Evolutionary conservation across 164 flowering plant genomes (phyloP), one percentile per base, ranked within the genome.

Genomic region (Annona cherimola): DNA sequence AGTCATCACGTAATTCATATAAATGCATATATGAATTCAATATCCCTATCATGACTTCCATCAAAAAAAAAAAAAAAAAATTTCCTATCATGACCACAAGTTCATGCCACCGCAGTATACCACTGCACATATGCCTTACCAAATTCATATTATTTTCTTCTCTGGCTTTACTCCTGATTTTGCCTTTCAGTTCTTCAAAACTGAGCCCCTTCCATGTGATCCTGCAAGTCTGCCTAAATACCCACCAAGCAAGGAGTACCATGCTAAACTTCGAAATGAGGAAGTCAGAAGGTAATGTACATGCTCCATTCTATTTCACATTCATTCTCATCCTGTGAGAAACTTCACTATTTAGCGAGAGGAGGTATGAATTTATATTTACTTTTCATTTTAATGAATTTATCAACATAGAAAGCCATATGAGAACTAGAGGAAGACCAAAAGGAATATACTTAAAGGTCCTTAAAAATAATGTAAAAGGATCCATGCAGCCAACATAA

Each of bases 141-240:
- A 26, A 26, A 0, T 26, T 26, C 35, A 16, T 6, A 50, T 50
- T 50, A 16, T 50, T 50, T 50, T 50, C 57, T 26, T 26, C 35
- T 26, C 57, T 50, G 14, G 57, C 11, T 50, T 50, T 2, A 50
- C 14, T 50, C 42, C 41, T 64, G 67, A 16, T 3, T 71, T 12
- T 39, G 68, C 65, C 77, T 69, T 76, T 14, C 86, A 95, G 99
- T 95, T 93, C 82, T 93, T 95, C 74, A 81, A 88, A 40, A 82
- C 85, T 26, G 86, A 82, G 71, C 99, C 99, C 61, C 82, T 86
- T 74, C 91, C 99, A 43, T 93, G 97, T 82, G 96, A 92, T 77
- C 99, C 98, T 68, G 88, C 94, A 77, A 89, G 91, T 81, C 85
- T 95, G 88, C 99, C 99, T 7, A 89, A 86, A 76, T 95, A 93